Evolutionary conservation across 2,329 filamentous ascomycete species (phyloP).

Genomic region (Phaeomoniella chlamydospora): DNA sequence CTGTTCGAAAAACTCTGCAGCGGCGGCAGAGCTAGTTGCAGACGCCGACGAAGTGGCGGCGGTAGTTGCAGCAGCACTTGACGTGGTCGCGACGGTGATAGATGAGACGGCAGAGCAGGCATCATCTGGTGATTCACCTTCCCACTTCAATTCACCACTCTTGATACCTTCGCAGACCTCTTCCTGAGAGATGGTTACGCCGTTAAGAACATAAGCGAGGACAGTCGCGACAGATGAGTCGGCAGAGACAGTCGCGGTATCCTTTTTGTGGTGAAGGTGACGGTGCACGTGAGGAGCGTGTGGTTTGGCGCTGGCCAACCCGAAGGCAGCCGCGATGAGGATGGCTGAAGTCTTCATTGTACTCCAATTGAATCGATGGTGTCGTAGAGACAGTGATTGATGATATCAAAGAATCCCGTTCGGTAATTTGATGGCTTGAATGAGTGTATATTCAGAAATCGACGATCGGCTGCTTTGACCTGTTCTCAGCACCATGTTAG

Average conservation of each 20-base stretch:
- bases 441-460: neutral
- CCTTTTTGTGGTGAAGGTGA: slow-evolving; percentile 22
- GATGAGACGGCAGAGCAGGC: slow-evolving; percentile 33
- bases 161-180: slow-evolving; percentile 59
- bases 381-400: slow-evolving; percentile 25
- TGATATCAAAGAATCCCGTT: slow-evolving; percentile 23
- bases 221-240: slow-evolving; percentile 47
- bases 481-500: neutral
- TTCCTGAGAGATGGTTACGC: slow-evolving; percentile 41
- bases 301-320: slow-evolving; percentile 25
- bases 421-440: slow-evolving; percentile 19
- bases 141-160: slow-evolving; percentile 50
- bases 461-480: neutral
- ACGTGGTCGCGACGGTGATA: slow-evolving; percentile 17
- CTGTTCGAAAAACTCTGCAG: slow-evolving; percentile 37
- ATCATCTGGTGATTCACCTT: slow-evolving; percentile 45
- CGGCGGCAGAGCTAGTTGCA: slow-evolving; percentile 22
- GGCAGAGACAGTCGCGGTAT: slow-evolving; percentile 29
- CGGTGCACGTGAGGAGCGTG: slow-evolving; percentile 24
- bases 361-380: slow-evolving; percentile 9
- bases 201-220: slow-evolving; percentile 59
- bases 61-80: slow-evolving; percentile 9
- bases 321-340: slow-evolving; percentile 24
- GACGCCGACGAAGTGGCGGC: slow-evolving; percentile 16
- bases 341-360: slow-evolving; percentile 26